Conservation (phyloP, 306 rosid species). For the Ormosia emarginata region DNA sequence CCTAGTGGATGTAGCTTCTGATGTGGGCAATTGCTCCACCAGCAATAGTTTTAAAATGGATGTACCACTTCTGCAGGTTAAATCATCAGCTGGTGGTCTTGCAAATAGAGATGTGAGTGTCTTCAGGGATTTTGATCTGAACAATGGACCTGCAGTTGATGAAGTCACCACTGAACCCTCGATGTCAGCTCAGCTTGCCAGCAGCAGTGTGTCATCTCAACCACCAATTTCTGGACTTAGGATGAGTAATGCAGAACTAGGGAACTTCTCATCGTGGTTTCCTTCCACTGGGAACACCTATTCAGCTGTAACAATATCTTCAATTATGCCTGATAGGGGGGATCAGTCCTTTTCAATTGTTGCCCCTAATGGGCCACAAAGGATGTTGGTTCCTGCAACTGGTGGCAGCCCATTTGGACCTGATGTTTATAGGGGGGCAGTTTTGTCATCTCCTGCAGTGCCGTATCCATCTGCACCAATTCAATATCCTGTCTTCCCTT, state of each 20-base stretch:
- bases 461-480: slow-evolving; percentile 51
- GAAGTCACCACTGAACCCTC: slow-evolving; percentile 45
- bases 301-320: slow-evolving; percentile 57
- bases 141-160: slow-evolving; percentile 61
- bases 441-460: slow-evolving; percentile 63
- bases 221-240: slow-evolving; percentile 50
- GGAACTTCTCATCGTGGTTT: slow-evolving; percentile 59
- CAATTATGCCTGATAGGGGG: slow-evolving; percentile 56
- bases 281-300: slow-evolving; percentile 56
- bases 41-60: slow-evolving; percentile 38
- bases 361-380: slow-evolving; percentile 56
- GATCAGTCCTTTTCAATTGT: slow-evolving; percentile 59
- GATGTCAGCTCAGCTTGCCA: slow-evolving; percentile 32
- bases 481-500: slow-evolving; percentile 61
- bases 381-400: slow-evolving; percentile 49
- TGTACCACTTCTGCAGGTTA: slow-evolving; percentile 28
- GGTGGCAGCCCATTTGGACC: slow-evolving; percentile 50
- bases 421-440: slow-evolving; percentile 52
- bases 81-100: slow-evolving; percentile 30
- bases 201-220: slow-evolving; percentile 44
- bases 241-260: slow-evolving; percentile 50
- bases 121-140: slow-evolving; percentile 67
- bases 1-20: slow-evolving; percentile 52
- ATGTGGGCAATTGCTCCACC: slow-evolving; percentile 35
- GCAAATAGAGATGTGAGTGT: slow-evolving; percentile 32